phyloP scores from a whole-genome alignment of 1,284 basidiomycete genomes.

The Pseudozyma sp. region DNA sequence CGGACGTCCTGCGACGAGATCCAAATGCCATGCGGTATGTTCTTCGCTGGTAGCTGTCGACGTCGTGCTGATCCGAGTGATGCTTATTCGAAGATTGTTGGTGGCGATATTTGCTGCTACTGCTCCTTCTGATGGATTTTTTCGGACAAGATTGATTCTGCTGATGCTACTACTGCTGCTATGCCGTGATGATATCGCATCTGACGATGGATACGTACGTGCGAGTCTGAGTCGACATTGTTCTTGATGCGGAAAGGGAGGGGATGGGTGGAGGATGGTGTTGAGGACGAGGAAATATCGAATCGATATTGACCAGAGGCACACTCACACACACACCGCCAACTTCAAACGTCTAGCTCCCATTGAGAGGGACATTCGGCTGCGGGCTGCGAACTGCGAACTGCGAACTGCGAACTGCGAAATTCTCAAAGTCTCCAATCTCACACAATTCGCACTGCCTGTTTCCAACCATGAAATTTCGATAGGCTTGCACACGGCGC shows the following conservation, averaged over 20 bases:
- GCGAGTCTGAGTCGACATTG: conserved; percentile 59
- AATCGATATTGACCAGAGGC: conserved; percentile 15
- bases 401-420: conserved; percentile 5
- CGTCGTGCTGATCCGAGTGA: neutral
- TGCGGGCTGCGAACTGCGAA: conserved; percentile 2
- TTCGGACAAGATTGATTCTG: neutral
- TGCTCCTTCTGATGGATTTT: neutral
- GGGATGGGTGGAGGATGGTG: conserved; percentile 37
- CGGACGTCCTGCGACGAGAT: too few species aligned
- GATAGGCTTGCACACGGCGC: conserved; percentile 18
- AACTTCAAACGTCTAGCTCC: neutral
- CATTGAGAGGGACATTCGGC: neutral
- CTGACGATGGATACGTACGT: conserved; percentile 47
- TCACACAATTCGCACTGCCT: conserved; percentile 10
- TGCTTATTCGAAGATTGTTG: neutral
- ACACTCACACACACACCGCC: neutral
- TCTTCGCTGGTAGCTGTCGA: neutral
- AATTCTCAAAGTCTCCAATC: conserved; percentile 12
- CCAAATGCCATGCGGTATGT: too few species aligned
- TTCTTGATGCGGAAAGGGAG: conserved; percentile 43
- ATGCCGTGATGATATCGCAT: conserved; percentile 17
- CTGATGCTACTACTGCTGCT: conserved; percentile 9
- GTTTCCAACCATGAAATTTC: conserved; percentile 20
- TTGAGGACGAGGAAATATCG: conserved; percentile 17
- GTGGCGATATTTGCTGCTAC: conserved; percentile 2